These are phyloP conservation scores for Physcia stellaris DNA, from an alignment of 495 filamentous ascomycete genomes.

Conservation along the genomic window DNA sequence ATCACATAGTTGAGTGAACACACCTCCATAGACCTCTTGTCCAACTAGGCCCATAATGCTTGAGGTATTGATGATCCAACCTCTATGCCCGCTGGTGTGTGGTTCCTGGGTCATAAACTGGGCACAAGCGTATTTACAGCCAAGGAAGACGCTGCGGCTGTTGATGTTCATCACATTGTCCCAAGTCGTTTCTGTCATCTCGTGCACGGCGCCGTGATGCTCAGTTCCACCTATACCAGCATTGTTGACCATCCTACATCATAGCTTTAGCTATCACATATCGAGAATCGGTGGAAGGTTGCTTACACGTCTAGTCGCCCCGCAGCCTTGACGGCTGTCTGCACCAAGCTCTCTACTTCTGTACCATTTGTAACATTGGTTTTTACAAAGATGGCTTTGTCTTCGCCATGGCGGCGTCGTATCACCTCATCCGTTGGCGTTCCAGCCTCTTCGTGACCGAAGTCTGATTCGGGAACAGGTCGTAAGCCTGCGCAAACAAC, in stretches of 20 bases:
- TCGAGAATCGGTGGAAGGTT: not conserved
- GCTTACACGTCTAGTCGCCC: conserved; percentile 37
- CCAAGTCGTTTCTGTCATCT: conserved; percentile 25
- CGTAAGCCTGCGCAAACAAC: conserved; percentile 36
- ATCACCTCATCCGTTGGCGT: conserved; percentile 32
- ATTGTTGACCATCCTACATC: conserved; percentile 36
- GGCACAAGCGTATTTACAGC: conserved; percentile 32
- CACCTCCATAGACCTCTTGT: conserved; percentile 9
- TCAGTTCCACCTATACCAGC: conserved; percentile 23
- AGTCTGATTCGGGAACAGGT: conserved; percentile 13
- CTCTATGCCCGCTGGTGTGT: conserved; percentile 28
- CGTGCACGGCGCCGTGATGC: conserved; percentile 23
- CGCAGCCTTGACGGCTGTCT: conserved; percentile 22
- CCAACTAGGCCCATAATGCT: conserved; percentile 33
- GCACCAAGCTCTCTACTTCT: conserved; percentile 27
- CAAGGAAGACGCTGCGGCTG: conserved; percentile 33
- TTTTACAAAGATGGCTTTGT: conserved; percentile 30
- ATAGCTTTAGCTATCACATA: too few species aligned
- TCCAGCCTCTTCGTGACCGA: conserved; percentile 16
- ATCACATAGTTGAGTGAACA: not conserved
- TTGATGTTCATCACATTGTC: conserved; percentile 34
- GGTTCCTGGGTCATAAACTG: conserved; percentile 40
- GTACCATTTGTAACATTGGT: conserved; percentile 28
- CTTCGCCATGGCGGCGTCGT: conserved; percentile 16
- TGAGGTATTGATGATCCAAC: conserved; percentile 44